Conservation (phyloP, 75 land plant species). For the Cryptomeria japonica region DNA sequence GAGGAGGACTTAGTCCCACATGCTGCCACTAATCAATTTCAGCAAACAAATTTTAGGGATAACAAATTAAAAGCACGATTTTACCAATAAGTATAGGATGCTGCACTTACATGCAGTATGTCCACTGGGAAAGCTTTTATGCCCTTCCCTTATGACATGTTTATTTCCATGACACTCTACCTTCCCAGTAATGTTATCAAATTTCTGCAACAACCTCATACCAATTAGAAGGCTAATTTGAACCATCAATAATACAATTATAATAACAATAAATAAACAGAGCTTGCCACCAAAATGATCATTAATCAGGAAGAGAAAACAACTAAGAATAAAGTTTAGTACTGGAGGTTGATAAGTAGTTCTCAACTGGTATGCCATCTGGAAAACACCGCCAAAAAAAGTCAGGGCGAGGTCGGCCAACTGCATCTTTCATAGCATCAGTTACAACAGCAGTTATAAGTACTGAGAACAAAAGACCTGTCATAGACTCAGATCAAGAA, state of each 20-base stretch:
- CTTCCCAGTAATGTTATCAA: constrained; percentile 34
- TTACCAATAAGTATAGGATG: background rate
- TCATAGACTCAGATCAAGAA: background rate
- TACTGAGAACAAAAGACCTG: constrained; percentile 73
- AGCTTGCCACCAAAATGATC: background rate
- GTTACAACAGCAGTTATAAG: constrained; percentile 77
- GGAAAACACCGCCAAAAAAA: constrained; percentile 89
- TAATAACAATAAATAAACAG: background rate
- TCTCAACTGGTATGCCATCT: constrained; percentile 53
- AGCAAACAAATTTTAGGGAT: too few species aligned
- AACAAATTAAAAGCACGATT: background rate
- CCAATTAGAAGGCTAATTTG: background rate
- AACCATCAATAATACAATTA: background rate
- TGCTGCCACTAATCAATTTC: too few species aligned
- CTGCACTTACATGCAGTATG: constrained; percentile 41
- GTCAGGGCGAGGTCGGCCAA: constrained; percentile 86
- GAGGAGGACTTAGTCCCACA: too few species aligned
- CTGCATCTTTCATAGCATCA: constrained; percentile 76
- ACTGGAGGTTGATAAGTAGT: background rate
- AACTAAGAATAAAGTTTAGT: background rate
- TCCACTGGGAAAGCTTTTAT: constrained; percentile 78
- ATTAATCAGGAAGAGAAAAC: background rate
- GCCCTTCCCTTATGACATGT: constrained; percentile 60
- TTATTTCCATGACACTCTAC: constrained; percentile 62
- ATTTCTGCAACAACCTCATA: constrained; percentile 36